Base-by-base conservation (phyloP, 129 eudicot species). In the Calendula officinalis region DNA sequence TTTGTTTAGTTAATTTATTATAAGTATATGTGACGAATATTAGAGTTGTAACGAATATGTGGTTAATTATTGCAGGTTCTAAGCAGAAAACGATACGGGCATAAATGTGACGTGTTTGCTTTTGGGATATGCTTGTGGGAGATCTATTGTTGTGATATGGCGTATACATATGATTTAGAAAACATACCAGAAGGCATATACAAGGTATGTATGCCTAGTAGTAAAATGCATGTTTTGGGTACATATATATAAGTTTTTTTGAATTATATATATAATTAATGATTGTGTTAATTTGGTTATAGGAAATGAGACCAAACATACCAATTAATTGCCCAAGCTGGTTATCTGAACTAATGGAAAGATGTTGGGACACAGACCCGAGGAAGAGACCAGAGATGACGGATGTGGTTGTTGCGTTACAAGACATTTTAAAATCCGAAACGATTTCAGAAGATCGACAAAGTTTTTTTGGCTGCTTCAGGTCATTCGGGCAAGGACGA, bases 101-200 rank as follows among this genome's bases (percentile, higher is more conserved):
- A 64, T 22, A 81, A 76, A 54, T 76, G 82, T 5, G 85, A 81
- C 6, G 82, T 79, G 9, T 79, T 68, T 46, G 72, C 78, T 38
- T 78, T 73, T 73, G 80, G 76, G 37, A 78, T 78, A 17, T 78
- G 79, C 50, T 68, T 78, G 53, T 80, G 81, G 84, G 84, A 80
- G 66, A 75, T 75, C 11, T 75, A 80, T 41, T 70, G 80, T 30
- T 79, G 84, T 7, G 80, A 74, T 34, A 69, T 74, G 36, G 81
- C 81, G 10, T 75, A 70, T 75, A 63, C 80, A 9, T 60, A 70
- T 39, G 64, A 66, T 55, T 52, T 68, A 52, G 78, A 65, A 59
- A 67, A 64, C 10, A 45, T 75, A 6, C 41, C 79, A 16, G 11
- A 73, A 9, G 74, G 64, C 32, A 72, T 77, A 45, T 70, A 75